Evolutionary conservation across 2,329 filamentous ascomycete species (phyloP).

Genomic region (Cordyceps cicadae): DNA sequence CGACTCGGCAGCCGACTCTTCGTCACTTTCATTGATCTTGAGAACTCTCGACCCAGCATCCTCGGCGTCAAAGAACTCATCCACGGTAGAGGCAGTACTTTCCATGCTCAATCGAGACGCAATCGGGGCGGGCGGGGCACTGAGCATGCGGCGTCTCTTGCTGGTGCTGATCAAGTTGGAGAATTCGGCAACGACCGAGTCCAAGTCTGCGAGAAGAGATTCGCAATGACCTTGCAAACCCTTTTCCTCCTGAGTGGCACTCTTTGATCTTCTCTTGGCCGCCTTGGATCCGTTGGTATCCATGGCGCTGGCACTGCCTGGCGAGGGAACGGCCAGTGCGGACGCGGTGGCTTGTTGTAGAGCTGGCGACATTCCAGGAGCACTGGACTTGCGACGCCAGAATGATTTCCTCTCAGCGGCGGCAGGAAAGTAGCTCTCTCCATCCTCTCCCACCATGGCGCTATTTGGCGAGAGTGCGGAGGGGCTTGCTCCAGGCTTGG

Average conservation of each 20-base stretch:
- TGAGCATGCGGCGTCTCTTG: slow-evolving; percentile 62
- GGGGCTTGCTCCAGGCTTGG: slow-evolving; percentile 19
- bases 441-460: slow-evolving; percentile 40
- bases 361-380: slow-evolving; percentile 33
- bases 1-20: slow-evolving; percentile 46
- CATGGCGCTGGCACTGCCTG: slow-evolving; percentile 26
- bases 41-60: slow-evolving; percentile 59
- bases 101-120: slow-evolving; percentile 61
- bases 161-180: slow-evolving; percentile 66
- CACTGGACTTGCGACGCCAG: slow-evolving; percentile 82
- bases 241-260: slow-evolving; percentile 44
- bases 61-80: slow-evolving; percentile 93
- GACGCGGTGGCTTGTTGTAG: slow-evolving; percentile 31
- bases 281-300: slow-evolving; percentile 25
- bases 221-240: slow-evolving; percentile 75
- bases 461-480: slow-evolving; percentile 34
- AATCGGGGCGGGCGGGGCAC: slow-evolving; percentile 39
- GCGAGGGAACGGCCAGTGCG: slow-evolving; percentile 34
- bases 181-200: slow-evolving; percentile 76
- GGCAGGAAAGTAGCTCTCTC: slow-evolving; percentile 46
- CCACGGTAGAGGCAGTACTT: slow-evolving; percentile 58
- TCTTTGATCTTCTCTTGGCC: slow-evolving; percentile 29
- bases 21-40: slow-evolving; percentile 64
- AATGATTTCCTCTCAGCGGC: slow-evolving; percentile 62
- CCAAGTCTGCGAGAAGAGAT: slow-evolving; percentile 74